A percentile compares a stretch with the other conserved stretches of the same genome.
phyloP scores from a whole-genome alignment of 345 rosid species.

The Geranium rotundifolium region DNA sequence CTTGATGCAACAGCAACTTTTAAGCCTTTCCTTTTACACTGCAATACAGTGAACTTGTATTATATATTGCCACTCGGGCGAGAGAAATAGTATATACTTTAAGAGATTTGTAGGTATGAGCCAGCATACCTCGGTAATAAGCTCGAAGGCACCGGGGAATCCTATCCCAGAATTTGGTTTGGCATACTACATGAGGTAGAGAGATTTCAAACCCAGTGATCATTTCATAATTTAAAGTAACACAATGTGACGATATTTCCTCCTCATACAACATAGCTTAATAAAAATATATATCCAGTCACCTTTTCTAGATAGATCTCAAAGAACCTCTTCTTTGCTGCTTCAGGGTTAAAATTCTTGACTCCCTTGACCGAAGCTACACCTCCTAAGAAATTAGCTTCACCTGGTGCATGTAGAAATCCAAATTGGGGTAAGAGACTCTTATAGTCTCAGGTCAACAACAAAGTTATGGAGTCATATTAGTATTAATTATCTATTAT shows the following conservation, averaged over 20 bases:
- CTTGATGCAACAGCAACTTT: conserved; percentile 97
- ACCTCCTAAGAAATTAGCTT: conserved; percentile 84
- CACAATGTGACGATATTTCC: neutral
- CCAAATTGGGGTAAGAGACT: neutral
- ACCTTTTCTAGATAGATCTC: conserved; percentile 91
- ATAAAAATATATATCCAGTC: conserved; percentile 1
- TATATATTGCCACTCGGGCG: conserved; percentile 1
- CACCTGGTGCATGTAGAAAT: conserved; percentile 31
- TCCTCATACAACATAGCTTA: neutral
- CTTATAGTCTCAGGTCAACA: no score
- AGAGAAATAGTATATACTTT: neutral
- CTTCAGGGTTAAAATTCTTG: conserved; percentile 47
- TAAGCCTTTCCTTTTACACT: conserved; percentile 81
- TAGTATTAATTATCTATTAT: no score
- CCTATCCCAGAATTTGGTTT: conserved; percentile 95
- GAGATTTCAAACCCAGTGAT: conserved; percentile 3
- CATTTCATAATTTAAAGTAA: neutral
- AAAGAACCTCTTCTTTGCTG: conserved; percentile 73
- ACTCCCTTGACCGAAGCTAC: conserved; percentile 86
- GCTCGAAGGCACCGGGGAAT: conserved; percentile 89
- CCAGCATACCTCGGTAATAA: conserved; percentile 59
- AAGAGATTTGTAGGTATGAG: conserved; percentile 1
- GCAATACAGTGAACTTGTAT: conserved; percentile 4
- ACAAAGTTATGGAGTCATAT: no score
- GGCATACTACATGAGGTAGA: conserved; percentile 44